These are phyloP conservation scores for Penicillium waksmanii DNA, from an alignment of 495 filamentous ascomycete genomes.

Conservation along the genomic window DNA sequence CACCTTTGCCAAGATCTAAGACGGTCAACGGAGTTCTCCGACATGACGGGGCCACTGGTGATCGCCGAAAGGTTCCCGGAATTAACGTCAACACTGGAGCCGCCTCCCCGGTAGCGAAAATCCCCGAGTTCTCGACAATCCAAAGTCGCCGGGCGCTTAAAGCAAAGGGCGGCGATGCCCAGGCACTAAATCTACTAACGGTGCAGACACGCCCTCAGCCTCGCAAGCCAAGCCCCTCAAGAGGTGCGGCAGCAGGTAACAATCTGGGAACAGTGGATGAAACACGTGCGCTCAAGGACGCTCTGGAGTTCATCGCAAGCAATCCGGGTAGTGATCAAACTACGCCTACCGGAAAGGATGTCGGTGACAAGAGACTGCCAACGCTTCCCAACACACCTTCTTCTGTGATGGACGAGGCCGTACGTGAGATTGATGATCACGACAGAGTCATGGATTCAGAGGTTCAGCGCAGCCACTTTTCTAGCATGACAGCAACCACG, in stretches of 20 bases:
- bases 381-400: constrained; percentile 52
- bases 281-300: constrained; percentile 12
- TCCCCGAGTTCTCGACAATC: constrained; percentile 28
- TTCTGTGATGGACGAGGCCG: constrained; percentile 52
- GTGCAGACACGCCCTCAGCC: constrained; percentile 30
- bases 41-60: constrained; percentile 8
- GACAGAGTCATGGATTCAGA: constrained; percentile 41
- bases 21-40: constrained; percentile 2
- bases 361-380: constrained; percentile 48
- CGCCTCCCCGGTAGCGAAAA: constrained; percentile 11
- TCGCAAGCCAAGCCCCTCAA: constrained; percentile 10
- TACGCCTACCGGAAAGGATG: constrained; percentile 36
- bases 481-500: constrained; percentile 45
- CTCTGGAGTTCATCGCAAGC: constrained; percentile 8
- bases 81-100: constrained; percentile 20
- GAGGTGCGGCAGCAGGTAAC: constrained; percentile 10
- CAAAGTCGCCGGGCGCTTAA: constrained; percentile 43
- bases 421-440: constrained; percentile 44
- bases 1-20: constrained; percentile 14
- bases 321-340: constrained; percentile 24
- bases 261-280: constrained; percentile 15
- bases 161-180: constrained; percentile 22
- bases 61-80: constrained; percentile 24
- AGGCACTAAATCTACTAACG: constrained; percentile 30
- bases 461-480: constrained; percentile 46